phyloP scores from a whole-genome alignment of 371 early-diverging fungal genomes.

The Entomophthora muscae region DNA sequence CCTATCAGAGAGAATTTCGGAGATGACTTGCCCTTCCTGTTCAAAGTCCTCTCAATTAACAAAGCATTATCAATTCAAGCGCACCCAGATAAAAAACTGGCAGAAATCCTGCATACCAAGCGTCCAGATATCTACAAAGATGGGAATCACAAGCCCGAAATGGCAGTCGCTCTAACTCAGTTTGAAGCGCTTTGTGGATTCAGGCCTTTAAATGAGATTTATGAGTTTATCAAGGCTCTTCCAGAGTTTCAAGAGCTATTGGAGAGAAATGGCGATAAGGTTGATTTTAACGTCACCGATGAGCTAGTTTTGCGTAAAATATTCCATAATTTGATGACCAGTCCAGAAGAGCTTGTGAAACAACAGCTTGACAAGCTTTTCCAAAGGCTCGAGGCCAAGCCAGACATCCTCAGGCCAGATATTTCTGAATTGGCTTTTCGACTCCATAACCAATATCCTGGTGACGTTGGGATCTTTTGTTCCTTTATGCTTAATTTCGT shows the following conservation, averaged over 20 bases:
- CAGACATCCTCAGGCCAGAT: not conserved
- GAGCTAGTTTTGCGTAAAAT: conserved; percentile 18
- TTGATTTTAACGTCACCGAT: conserved; percentile 11
- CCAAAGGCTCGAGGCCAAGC: conserved; percentile 16
- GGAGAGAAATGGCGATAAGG: conserved; percentile 9
- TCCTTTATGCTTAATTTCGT: conserved; percentile 78
- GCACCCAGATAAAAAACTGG: conserved; percentile 85
- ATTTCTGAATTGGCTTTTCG: conserved; percentile 38
- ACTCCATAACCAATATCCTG: conserved; percentile 69
- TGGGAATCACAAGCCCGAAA: conserved; percentile 90
- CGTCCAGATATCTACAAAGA: conserved; percentile 78
- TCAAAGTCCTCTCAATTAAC: conserved; percentile 87
- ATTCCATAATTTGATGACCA: conserved; percentile 54
- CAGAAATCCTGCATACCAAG: conserved; percentile 43
- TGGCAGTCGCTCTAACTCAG: conserved; percentile 88
- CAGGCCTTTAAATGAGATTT: conserved; percentile 67
- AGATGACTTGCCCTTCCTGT: conserved; percentile 83
- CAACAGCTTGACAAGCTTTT: conserved; percentile 29
- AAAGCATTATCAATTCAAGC: conserved; percentile 96
- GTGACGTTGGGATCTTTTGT: conserved; percentile 81
- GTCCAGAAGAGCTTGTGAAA: conserved; percentile 25
- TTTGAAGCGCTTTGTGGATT: conserved; percentile 96
- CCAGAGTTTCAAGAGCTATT: conserved; percentile 60
- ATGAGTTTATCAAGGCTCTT: conserved; percentile 31
- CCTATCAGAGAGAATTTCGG: conserved; percentile 33